These are phyloP conservation scores for Candida peoriensis DNA, from an alignment of 805 yeast species.

Conservation along the genomic window DNA sequence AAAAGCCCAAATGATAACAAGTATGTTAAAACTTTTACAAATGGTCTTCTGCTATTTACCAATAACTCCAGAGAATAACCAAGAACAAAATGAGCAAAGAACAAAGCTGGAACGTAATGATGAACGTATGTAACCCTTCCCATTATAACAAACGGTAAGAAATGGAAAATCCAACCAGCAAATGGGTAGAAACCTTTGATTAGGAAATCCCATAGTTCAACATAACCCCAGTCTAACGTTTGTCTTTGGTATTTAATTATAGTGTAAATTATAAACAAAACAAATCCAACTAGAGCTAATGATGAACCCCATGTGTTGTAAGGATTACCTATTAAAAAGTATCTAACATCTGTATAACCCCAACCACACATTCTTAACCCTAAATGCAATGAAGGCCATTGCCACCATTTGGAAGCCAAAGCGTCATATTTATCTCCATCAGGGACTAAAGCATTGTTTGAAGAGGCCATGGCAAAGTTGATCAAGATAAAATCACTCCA, in stretches of 20 bases:
- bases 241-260: constrained; percentile 71
- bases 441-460: constrained; percentile 76
- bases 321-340: constrained; percentile 69
- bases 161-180: constrained; percentile 87
- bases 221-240: constrained; percentile 37
- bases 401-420: constrained; percentile 72
- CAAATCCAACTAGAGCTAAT: constrained; percentile 44
- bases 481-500: constrained; percentile 68
- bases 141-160: constrained; percentile 85
- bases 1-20: constrained; percentile 43
- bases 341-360: constrained; percentile 50
- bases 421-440: constrained; percentile 69
- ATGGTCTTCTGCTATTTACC: constrained; percentile 19
- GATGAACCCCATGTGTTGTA: constrained; percentile 75
- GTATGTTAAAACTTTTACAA: constrained; percentile 34
- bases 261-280: constrained; percentile 34
- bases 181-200: constrained; percentile 81
- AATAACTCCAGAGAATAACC: constrained; percentile 27
- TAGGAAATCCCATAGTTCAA: constrained; percentile 35
- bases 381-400: constrained; percentile 73
- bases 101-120: constrained; percentile 92
- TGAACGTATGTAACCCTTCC: constrained; percentile 96
- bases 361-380: constrained; percentile 78
- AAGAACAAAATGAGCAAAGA: constrained; percentile 79
- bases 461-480: constrained; percentile 83